Base-by-base conservation (phyloP, 345 rosid species). In the Stellera chamaejasme region DNA sequence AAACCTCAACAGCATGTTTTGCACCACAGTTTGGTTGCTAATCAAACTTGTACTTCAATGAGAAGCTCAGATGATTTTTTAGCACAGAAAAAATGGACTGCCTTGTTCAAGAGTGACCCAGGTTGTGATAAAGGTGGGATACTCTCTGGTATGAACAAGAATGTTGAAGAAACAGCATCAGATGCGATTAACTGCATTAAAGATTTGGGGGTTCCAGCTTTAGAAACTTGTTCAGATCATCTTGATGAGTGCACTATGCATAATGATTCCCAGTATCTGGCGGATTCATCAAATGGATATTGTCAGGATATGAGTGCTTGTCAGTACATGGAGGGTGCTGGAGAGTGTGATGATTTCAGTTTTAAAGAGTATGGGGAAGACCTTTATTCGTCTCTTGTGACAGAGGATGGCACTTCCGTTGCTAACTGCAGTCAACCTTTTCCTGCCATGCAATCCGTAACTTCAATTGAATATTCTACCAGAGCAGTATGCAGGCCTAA, bases 41-140 rank as follows among this genome's bases (percentile, higher is more conserved):
- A 27, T 56, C 9, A 2, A 11, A 19, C 60, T 6, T 27, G 13
- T 10, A 14, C 48, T 39, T 41, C 39, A 25, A 13, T 42, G 39
- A 59, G 41, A 50, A 46, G 50, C 39, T 19, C 48, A 59, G 41
- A 50, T 32, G 50, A 41, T 19, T 55, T 47, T 8, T 32, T 32
- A 32, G 39, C 57, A 4, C 59, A 25, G 45, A 69, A 56, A 60
- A 45, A 56, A 14, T 63, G 65, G 75, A 64, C 55, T 50, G 28
- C 66, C 44, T 26, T 70, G 51, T 66, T 62, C 48, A 56, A 44
- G 16, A 59, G 25, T 45, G 3, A 9, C 27, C 45, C 28, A 28
- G 41, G 66, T 50, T 47, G 55, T 46, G 58, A 43, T 46, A 11
- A 47, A 16, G 50, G 28, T 45, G 66, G 61, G 73, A 32, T 5